These are phyloP conservation scores for Tremella yokohamensis DNA, from an alignment of 768 basidiomycete species.

Conservation along the genomic window DNA sequence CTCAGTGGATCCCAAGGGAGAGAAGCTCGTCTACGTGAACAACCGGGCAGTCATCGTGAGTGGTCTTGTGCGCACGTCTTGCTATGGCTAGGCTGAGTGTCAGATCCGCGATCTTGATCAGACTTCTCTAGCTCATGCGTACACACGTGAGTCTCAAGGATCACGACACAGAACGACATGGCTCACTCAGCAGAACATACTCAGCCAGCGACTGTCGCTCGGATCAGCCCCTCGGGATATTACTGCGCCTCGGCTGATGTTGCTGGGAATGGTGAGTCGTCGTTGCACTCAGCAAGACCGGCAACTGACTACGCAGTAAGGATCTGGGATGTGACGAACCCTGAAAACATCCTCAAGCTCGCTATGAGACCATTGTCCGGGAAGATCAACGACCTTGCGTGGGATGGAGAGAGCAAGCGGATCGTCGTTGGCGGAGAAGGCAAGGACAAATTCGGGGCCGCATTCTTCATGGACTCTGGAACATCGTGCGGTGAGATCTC, in stretches of 20 bases:
- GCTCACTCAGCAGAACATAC: slow-evolving; percentile 60
- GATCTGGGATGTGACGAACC: slow-evolving; percentile 88
- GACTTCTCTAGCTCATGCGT: slow-evolving; percentile 61
- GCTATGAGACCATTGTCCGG: slow-evolving; percentile 47
- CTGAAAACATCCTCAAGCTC: slow-evolving; percentile 71
- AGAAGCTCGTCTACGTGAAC: slow-evolving; percentile 78
- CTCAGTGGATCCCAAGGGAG: slow-evolving; percentile 61
- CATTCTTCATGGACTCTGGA: slow-evolving; percentile 56
- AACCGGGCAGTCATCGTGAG: slow-evolving; percentile 80
- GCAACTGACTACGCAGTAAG: slow-evolving; percentile 57
- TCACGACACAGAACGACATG: too few relatives aligned
- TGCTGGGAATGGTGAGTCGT: slow-evolving; percentile 66
- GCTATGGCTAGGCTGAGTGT: slow-evolving; percentile 9
- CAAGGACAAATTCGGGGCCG: slow-evolving; percentile 61
- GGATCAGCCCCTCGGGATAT: slow-evolving; percentile 87
- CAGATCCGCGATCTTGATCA: slow-evolving; percentile 82
- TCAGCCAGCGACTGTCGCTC: slow-evolving; percentile 79
- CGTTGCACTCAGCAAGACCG: not conserved
- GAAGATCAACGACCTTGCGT: slow-evolving; percentile 81
- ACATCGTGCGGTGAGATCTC: slow-evolving; percentile 80
- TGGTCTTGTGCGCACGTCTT: slow-evolving; percentile 16
- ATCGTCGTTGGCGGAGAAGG: slow-evolving; percentile 92
- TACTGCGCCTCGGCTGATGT: slow-evolving; percentile 90
- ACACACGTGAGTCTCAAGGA: slow-evolving; percentile 53
- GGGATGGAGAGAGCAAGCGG: slow-evolving; percentile 96